Conservation (phyloP, 139 green algal genomes). For the Spirogloea muscicola region DNA sequence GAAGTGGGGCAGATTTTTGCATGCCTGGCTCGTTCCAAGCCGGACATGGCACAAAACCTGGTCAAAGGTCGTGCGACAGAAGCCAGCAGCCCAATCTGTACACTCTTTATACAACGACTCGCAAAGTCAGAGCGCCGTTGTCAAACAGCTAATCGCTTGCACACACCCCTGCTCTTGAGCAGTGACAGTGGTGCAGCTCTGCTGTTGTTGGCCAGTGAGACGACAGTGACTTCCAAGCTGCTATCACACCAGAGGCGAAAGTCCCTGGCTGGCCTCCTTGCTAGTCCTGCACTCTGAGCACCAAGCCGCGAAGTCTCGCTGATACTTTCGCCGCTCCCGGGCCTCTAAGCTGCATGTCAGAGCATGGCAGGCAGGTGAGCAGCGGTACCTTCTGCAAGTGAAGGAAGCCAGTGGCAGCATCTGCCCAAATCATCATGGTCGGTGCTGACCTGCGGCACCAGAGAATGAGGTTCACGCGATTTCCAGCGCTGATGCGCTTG, state of each 20-base stretch:
- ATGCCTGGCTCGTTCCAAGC: no score
- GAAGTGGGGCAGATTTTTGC: no score
- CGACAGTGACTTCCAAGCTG: no score
- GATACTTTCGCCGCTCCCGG: conserved; percentile 11
- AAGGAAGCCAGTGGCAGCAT: neutral
- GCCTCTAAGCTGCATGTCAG: neutral
- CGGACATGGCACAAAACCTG: no score
- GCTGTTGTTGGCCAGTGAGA: neutral
- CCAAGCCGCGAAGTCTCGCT: conserved; percentile 14
- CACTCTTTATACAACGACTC: no score
- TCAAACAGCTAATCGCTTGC: no score
- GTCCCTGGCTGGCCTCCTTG: neutral
- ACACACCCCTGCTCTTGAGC: no score
- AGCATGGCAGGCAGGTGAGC: neutral
- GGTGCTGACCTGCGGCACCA: conserved; percentile 11
- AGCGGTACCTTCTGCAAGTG: neutral
- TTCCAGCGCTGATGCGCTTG: neutral
- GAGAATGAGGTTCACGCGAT: conserved; percentile 8
- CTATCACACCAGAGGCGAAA: no score
- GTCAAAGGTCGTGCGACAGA: no score
- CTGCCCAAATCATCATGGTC: neutral
- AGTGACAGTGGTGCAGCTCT: no score
- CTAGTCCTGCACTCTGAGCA: neutral
- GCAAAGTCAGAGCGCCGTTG: no score
- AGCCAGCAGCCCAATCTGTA: no score